phyloP scores from a whole-genome alignment of 495 filamentous ascomycete species.

The Penicillium ochrochloron region DNA sequence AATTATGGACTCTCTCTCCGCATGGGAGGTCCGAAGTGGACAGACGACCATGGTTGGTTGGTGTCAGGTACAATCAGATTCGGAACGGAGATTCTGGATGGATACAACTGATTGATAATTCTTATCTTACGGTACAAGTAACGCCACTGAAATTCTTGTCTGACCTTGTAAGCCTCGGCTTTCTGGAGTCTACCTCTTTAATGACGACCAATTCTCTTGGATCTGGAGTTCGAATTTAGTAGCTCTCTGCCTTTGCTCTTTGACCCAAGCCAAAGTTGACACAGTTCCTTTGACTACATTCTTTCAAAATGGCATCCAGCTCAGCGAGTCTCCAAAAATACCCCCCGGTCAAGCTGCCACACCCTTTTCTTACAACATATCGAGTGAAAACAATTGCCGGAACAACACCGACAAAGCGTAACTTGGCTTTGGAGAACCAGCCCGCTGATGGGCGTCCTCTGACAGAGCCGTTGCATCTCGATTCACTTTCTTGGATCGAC shows the following conservation, averaged over 20 bases:
- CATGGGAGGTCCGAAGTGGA: neutral
- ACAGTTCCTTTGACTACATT: neutral
- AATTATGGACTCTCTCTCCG: no score
- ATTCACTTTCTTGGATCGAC: slow-evolving; percentile 40
- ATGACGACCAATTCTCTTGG: neutral
- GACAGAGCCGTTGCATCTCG: slow-evolving; percentile 38
- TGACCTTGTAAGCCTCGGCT: slow-evolving; percentile 7
- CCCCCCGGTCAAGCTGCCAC: slow-evolving; percentile 37
- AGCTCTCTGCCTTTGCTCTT: neutral
- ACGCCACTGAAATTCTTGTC: neutral
- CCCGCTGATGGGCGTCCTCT: slow-evolving; percentile 30
- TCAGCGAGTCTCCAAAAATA: slow-evolving; percentile 23
- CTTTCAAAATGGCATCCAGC: slow-evolving; percentile 24
- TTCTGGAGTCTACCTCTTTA: slow-evolving; percentile 7
- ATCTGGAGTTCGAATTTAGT: neutral
- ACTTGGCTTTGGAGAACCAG: slow-evolving; percentile 35
- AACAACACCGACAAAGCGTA: slow-evolving; percentile 28
- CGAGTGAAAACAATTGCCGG: slow-evolving; percentile 34
- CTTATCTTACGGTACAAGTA: slow-evolving; percentile 3
- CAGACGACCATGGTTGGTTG: slow-evolving; percentile 8
- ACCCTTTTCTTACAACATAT: slow-evolving; percentile 37
- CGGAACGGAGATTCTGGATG: no score
- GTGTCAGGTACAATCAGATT: neutral
- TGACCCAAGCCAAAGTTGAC: neutral
- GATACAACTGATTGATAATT: slow-evolving; percentile 10